These are phyloP conservation scores for Kuraishia floccosa DNA, from an alignment of 805 yeast genomes.

Conservation along the genomic window DNA sequence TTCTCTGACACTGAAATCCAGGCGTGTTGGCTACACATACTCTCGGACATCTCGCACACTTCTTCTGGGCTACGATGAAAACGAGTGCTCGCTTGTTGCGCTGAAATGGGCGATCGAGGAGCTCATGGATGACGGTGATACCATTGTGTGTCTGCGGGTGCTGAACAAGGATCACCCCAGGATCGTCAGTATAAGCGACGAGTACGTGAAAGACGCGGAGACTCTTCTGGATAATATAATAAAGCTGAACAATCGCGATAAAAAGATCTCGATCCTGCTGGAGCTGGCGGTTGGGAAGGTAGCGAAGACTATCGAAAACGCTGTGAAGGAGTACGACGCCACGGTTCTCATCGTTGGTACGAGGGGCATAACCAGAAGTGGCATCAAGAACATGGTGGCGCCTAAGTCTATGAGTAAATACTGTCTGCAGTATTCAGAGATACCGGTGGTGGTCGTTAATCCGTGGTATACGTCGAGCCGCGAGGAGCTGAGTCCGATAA, in stretches of 20 bases:
- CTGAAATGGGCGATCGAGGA: constrained; percentile 33
- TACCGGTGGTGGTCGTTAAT: constrained; percentile 34
- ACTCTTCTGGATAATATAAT: constrained; percentile 19
- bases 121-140: constrained; percentile 31
- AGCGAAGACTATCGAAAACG: constrained; percentile 24
- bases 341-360: constrained; percentile 33
- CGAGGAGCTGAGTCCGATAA: not conserved
- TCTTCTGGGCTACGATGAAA: constrained; percentile 30
- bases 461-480: constrained; percentile 16
- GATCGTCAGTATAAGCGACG: constrained; percentile 7
- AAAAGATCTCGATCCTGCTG: constrained; percentile 26
- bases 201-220: constrained; percentile 22
- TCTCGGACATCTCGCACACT: constrained; percentile 27
- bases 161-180: constrained; percentile 17
- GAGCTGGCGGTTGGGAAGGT: constrained; percentile 33
- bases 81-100: constrained; percentile 28
- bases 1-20: constrained; percentile 24
- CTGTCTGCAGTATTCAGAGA: constrained; percentile 31
- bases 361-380: constrained; percentile 22
- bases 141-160: constrained; percentile 30
- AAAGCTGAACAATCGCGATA: constrained; percentile 19
- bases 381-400: constrained; percentile 22
- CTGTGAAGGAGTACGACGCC: constrained; percentile 33
- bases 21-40: constrained; percentile 23
- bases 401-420: constrained; percentile 36